Evolutionary conservation across 208 protist genomes (phyloP).

Genomic region (Strigomonas culicis): DNA sequence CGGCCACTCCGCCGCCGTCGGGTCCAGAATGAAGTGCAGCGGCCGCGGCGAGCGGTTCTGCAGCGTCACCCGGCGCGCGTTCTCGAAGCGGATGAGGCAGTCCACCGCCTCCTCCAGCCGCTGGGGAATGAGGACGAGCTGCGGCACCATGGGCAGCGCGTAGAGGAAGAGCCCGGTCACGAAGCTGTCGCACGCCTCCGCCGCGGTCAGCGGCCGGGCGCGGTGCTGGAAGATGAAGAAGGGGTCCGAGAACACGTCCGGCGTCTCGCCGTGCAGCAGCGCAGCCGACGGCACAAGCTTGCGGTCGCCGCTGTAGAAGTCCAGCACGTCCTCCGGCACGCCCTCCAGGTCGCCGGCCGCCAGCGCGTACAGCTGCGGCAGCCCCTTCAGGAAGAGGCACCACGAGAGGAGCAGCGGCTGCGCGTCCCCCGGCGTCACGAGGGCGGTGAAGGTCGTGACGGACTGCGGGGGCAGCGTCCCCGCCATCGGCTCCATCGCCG

Average conservation of each 20-base stretch:
- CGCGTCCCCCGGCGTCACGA: constrained; percentile 27
- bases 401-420: constrained; percentile 40
- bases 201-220: constrained; percentile 12
- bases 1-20: constrained; percentile 31
- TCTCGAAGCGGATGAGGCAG: constrained; percentile 61
- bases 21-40: constrained; percentile 75
- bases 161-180: constrained; percentile 75
- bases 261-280: constrained; percentile 1
- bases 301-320: constrained; percentile 11
- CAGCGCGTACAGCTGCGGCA: constrained; percentile 38
- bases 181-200: constrained; percentile 31
- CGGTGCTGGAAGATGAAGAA: constrained; percentile 33
- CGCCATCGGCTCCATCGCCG: constrained; percentile 13
- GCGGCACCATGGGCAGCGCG: constrained; percentile 54
- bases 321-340: constrained; percentile 11
- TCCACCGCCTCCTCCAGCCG: constrained; percentile 73
- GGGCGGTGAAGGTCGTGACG: constrained; percentile 27
- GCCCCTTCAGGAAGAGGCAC: constrained; percentile 70
- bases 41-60: constrained; percentile 64
- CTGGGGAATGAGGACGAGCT: constrained; percentile 51
- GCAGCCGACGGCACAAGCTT: constrained; percentile 22
- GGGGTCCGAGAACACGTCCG: constrained; percentile 21
- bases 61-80: constrained; percentile 67
- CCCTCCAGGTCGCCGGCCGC: constrained; percentile 1
- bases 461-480: constrained; percentile 29